Evolutionary conservation across 2,329 filamentous ascomycete species (phyloP), one percentile per base, ranked within the genome.

Genomic region (Aspergillus ibericus): DNA sequence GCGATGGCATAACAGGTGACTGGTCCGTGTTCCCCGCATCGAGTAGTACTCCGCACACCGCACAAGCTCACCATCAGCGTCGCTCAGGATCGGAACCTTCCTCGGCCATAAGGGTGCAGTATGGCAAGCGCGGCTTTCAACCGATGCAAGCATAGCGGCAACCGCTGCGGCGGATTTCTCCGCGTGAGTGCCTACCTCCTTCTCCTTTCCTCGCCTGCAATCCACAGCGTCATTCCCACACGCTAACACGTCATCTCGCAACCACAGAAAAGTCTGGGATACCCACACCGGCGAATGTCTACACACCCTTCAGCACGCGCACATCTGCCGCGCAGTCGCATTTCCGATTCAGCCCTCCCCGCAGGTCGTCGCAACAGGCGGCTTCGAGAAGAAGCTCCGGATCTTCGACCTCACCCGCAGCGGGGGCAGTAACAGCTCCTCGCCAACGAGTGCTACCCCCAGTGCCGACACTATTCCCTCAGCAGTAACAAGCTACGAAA

Each of bases 91-190:
- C 68, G 95, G 95, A 50, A 98, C 95, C 36, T 98, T 98, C 74
- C 89, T 99, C 69, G 95, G 95, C 40, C 95, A 99, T 81, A 98
- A 99, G 79, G 95, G 95, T 63, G 95, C 95, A 36, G 93, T 98
- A 60, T 99, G 95, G 92, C 93, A 97, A 79, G 91, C 93, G 55
- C 87, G 93, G 68, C 83, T 99, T 35, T 96, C 92, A 54, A 88
- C 91, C 18, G 92, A 98, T 78, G 91, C 92, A 42, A 87, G 86
- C 25, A 88, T 92, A 49, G 93, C 95, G 58, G 95, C 93, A 9
- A 98, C 96, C 34, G 95, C 91, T 48, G 96, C 93, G 51, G 95
- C 95, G 52, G 95, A 99, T 75, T 99, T 99, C 75, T 95, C 92
- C 58, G 92, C 92, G 90, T 93, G 82, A 71, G 88, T 79, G 15